Evolutionary conservation across 2,329 filamentous ascomycete species (phyloP).

Genomic region (Aspergillus viridinutans): DNA sequence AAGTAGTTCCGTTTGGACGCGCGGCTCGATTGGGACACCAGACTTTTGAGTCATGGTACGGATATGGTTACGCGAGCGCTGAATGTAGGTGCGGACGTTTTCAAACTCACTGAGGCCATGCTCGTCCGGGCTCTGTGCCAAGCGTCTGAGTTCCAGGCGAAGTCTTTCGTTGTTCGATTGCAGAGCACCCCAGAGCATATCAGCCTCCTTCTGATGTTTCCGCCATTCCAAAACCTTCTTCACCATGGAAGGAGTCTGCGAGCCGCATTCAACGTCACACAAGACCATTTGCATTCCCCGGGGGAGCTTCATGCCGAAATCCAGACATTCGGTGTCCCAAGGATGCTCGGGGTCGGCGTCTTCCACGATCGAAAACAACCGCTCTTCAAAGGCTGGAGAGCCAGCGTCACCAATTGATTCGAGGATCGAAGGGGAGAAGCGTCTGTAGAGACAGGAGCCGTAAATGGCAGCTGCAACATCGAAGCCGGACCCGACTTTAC

Average conservation of each 20-base stretch:
- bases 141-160: slow-evolving; percentile 56
- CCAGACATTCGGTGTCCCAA: slow-evolving; percentile 78
- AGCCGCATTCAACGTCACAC: slow-evolving; percentile 94
- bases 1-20: slow-evolving; percentile 76
- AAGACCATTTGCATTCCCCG: slow-evolving; percentile 73
- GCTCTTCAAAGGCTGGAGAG: slow-evolving; percentile 60
- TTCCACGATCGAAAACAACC: slow-evolving; percentile 64
- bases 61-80: slow-evolving; percentile 57
- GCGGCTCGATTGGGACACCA: slow-evolving; percentile 83
- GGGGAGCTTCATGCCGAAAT: slow-evolving; percentile 68
- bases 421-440: slow-evolving; percentile 82
- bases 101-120: slow-evolving; percentile 45
- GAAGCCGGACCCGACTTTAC: slow-evolving; percentile 93
- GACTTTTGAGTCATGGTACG: slow-evolving; percentile 70
- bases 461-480: slow-evolving; percentile 92
- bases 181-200: slow-evolving; percentile 67
- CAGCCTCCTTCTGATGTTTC: slow-evolving; percentile 59
- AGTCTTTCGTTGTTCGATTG: slow-evolving; percentile 71
- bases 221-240: slow-evolving; percentile 85
- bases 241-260: slow-evolving; percentile 91
- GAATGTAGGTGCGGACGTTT: slow-evolving; percentile 50
- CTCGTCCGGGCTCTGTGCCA: slow-evolving; percentile 44
- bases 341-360: slow-evolving; percentile 44
- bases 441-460: slow-evolving; percentile 82
- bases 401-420: slow-evolving; percentile 63